Evolutionary conservation across 1,284 basidiomycete genomes (phyloP).

Genomic region (Psilocybe mexicana): DNA sequence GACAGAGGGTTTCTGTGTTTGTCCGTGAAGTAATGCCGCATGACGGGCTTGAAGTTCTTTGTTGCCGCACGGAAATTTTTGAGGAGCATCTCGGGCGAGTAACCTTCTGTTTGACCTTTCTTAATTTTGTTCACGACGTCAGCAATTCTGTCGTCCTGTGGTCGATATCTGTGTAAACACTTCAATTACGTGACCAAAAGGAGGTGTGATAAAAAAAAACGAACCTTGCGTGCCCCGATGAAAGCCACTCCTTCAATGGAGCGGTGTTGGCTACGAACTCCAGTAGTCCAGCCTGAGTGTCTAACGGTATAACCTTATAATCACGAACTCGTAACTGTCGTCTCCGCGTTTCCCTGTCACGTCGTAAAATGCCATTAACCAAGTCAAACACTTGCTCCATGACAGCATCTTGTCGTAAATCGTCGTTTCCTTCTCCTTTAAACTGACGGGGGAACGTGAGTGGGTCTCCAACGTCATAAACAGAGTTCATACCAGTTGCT

Average conservation of each 20-base stretch:
- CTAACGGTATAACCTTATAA: constrained; percentile 90
- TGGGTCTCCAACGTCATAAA: neutral
- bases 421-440: constrained; percentile 89
- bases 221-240: constrained; percentile 56
- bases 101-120: constrained; percentile 29
- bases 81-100: constrained; percentile 38
- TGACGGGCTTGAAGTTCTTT: constrained; percentile 75
- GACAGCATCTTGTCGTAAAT: constrained; percentile 94
- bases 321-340: constrained; percentile 78
- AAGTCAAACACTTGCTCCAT: constrained; percentile 98
- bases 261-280: constrained; percentile 89
- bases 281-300: constrained; percentile 80
- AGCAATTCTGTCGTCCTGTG: constrained; percentile 29
- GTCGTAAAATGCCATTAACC: constrained; percentile 77
- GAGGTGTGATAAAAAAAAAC: constrained; percentile 15
- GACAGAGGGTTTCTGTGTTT: constrained; percentile 83
- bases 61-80: constrained; percentile 55
- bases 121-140: constrained; percentile 27
- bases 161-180: constrained; percentile 32
- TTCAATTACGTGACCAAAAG: neutral
- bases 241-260: constrained; percentile 68
- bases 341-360: constrained; percentile 75
- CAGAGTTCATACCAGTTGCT: constrained; percentile 70
- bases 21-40: constrained; percentile 95
- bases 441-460: constrained; percentile 56